phyloP scores from a whole-genome alignment of 768 basidiomycete species.

The Tricholoma sp. region DNA sequence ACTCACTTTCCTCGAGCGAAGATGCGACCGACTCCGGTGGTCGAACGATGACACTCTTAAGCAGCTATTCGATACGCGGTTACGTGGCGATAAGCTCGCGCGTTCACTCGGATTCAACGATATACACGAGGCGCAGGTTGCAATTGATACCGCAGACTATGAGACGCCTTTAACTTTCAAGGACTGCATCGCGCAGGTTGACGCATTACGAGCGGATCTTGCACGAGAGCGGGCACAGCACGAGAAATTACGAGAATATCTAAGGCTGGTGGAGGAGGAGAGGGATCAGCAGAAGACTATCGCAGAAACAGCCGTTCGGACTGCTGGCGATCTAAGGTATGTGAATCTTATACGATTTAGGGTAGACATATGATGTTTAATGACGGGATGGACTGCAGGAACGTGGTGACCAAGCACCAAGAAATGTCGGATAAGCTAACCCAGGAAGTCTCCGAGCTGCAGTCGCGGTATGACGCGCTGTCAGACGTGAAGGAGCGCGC shows the following conservation, averaged over 20 bases:
- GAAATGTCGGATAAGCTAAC: constrained; percentile 5
- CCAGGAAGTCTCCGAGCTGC: constrained; percentile 29
- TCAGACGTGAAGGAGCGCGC: constrained; percentile 38
- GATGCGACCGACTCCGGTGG: constrained; percentile 25
- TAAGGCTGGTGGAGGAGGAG: constrained; percentile 20
- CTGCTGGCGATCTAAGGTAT: constrained; percentile 5
- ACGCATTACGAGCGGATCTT: constrained; percentile 26
- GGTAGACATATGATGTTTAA: neutral
- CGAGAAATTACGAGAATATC: constrained; percentile 15
- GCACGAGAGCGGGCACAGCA: constrained; percentile 17
- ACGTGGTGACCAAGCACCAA: constrained; percentile 1
- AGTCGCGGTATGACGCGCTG: constrained; percentile 41
- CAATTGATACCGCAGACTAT: constrained; percentile 31
- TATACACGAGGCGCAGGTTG: constrained; percentile 37
- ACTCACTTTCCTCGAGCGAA: constrained; percentile 23
- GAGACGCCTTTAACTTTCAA: constrained; percentile 24
- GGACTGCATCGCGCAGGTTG: constrained; percentile 30
- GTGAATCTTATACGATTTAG: neutral
- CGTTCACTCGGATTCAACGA: constrained; percentile 38
- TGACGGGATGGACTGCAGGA: constrained; percentile 2
- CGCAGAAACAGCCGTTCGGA: neutral
- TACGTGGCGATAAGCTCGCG: constrained; percentile 34
- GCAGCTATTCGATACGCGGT: constrained; percentile 31
- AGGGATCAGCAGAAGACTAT: constrained; percentile 15
- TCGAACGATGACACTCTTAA: constrained; percentile 31